A percentile compares a stretch with the other conserved stretches of the same genome.
These are phyloP conservation scores for Galerina marginata DNA, from an alignment of 768 basidiomycete species.

Conservation along the genomic window DNA sequence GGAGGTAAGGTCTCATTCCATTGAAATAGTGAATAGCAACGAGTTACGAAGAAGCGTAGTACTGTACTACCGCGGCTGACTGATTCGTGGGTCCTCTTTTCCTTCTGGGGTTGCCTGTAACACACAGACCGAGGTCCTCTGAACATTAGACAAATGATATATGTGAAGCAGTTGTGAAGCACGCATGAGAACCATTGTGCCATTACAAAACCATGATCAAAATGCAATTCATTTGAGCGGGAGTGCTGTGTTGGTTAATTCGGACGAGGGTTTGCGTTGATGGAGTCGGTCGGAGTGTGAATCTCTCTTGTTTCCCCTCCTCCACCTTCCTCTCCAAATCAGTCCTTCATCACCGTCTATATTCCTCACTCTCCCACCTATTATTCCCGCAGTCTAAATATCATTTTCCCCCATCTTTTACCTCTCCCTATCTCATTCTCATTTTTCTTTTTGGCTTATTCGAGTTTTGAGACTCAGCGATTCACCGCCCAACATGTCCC, in stretches of 20 bases:
- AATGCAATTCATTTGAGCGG: background rate
- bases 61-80: background rate
- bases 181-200: too few relatives aligned
- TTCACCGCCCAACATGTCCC: constrained; percentile 38
- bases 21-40: background rate
- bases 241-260: constrained; percentile 13
- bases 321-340: constrained; percentile 41
- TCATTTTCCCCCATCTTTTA: constrained; percentile 25
- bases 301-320: constrained; percentile 46
- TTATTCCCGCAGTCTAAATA: constrained; percentile 28
- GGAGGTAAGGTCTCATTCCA: background rate
- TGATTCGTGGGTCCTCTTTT: constrained; percentile 7
- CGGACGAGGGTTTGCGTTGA: constrained; percentile 24
- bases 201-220: background rate
- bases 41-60: background rate
- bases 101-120: constrained; percentile 1
- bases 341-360: constrained; percentile 27
- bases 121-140: background rate
- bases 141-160: background rate
- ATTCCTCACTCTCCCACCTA: constrained; percentile 24
- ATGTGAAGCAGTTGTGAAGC: background rate
- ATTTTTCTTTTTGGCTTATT: constrained; percentile 37
- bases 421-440: constrained; percentile 24
- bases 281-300: constrained; percentile 48
- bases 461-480: constrained; percentile 37